These are phyloP conservation scores for Sherardia arvensis DNA, from an alignment of 257 asterid genomes.

Conservation along the genomic window DNA sequence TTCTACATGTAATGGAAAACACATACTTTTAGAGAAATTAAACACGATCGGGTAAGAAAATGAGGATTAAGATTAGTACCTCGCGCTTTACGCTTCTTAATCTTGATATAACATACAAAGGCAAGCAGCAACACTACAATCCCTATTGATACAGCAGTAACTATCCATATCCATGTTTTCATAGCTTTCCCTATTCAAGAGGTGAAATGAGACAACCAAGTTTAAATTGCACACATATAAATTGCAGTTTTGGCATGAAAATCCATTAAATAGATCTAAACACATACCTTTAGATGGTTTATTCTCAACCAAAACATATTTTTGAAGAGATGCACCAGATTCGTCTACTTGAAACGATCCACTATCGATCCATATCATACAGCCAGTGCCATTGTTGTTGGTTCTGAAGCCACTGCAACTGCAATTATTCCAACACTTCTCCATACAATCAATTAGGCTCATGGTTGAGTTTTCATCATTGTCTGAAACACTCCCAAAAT, in stretches of 20 bases:
- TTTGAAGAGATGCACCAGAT: neutral
- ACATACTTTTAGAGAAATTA: neutral
- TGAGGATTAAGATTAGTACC: constrained; percentile 4
- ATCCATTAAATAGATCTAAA: neutral
- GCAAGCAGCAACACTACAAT: neutral
- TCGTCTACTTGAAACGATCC: neutral
- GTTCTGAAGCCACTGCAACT: constrained; percentile 12
- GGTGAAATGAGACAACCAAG: neutral
- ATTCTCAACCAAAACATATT: constrained; percentile 14
- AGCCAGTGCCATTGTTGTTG: constrained; percentile 9
- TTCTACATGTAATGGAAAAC: neutral
- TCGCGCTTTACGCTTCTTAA: constrained; percentile 11
- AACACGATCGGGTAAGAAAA: neutral
- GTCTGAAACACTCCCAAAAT: neutral
- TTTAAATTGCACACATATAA: neutral
- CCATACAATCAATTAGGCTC: constrained; percentile 18
- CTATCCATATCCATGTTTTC: constrained; percentile 20
- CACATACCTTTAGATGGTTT: constrained; percentile 12
- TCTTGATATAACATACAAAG: constrained; percentile 6
- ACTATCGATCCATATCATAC: constrained; percentile 8
- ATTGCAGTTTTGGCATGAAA: neutral
- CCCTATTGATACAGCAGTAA: constrained; percentile 4
- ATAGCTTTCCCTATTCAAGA: constrained; percentile 12
- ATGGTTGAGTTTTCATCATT: constrained; percentile 9
- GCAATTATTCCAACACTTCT: constrained; percentile 20